Evolutionary conservation across 306 rosid species (phyloP).

Genomic region (Glycine soja): DNA sequence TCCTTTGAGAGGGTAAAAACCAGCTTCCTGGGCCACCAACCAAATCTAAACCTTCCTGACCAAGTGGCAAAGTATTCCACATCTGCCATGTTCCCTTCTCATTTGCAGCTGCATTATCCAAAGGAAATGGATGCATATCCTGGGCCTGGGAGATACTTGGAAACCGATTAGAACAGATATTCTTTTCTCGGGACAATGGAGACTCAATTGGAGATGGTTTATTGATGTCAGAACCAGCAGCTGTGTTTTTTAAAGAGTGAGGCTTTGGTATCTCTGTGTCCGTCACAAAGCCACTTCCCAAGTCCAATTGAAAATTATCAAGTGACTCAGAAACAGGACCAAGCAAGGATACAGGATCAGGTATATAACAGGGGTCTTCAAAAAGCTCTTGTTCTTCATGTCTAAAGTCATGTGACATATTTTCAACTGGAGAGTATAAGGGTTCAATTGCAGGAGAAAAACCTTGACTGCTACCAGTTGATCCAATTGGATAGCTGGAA

Average conservation of each 20-base stretch:
- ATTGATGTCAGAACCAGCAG: constrained; percentile 69
- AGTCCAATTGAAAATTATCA: constrained; percentile 82
- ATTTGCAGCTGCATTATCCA: constrained; percentile 61
- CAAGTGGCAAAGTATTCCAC: constrained; percentile 93
- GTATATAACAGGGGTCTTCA: constrained; percentile 93
- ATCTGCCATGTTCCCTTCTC: constrained; percentile 94
- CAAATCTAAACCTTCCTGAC: constrained; percentile 81
- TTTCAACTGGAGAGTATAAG: constrained; percentile 66
- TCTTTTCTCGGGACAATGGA: constrained; percentile 88
- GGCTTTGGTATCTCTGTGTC: constrained; percentile 65
- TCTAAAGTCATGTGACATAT: constrained; percentile 62
- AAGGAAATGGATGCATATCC: constrained; percentile 58
- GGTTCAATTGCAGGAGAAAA: constrained; percentile 86
- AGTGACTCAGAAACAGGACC: constrained; percentile 97
- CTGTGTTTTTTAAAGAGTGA: constrained; percentile 59
- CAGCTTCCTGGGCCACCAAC: constrained; percentile 84
- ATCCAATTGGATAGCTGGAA: constrained; percentile 60
- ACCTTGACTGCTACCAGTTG: constrained; percentile 70
- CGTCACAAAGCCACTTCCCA: constrained; percentile 65
- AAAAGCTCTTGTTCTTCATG: constrained; percentile 85
- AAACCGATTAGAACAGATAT: constrained; percentile 63
- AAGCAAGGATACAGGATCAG: constrained; percentile 79
- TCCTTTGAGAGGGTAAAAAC: constrained; percentile 71
- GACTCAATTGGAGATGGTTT: constrained; percentile 95
- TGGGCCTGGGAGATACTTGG: constrained; percentile 55